Percentiles rank a stretch among this genome's conserved stretches.
Evolutionary conservation across 495 filamentous ascomycete genomes (phyloP).

Genomic region (Xylaria sp.): DNA sequence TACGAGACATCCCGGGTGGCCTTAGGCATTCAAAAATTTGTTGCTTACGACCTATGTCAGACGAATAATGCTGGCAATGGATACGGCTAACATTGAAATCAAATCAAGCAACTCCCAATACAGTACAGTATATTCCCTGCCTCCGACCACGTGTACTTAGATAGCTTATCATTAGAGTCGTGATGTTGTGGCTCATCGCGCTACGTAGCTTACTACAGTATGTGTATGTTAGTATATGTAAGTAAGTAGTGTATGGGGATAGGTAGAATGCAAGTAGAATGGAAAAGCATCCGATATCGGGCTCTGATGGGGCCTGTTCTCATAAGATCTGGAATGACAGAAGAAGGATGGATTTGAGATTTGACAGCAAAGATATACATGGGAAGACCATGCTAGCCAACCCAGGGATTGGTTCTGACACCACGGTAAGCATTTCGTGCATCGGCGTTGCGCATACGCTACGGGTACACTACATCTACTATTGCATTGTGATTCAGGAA

Average conservation of each 20-base stretch:
- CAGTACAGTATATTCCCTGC: too few species aligned
- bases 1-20: background rate
- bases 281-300: constrained; percentile 12
- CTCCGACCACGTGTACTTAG: background rate
- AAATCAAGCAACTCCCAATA: background rate
- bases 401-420: constrained; percentile 8
- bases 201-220: background rate
- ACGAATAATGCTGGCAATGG: background rate
- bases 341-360: constrained; percentile 20
- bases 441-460: background rate
- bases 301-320: background rate
- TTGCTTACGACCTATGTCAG: background rate
- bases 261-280: too few species aligned
- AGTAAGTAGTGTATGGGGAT: too few species aligned
- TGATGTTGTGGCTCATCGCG: background rate
- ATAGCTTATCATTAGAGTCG: background rate
- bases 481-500: constrained; percentile 8
- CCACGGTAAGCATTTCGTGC: constrained; percentile 11
- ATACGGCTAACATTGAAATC: constrained; percentile 5
- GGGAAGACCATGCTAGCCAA: background rate
- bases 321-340: background rate
- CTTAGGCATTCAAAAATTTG: background rate
- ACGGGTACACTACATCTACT: background rate
- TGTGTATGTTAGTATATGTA: too few species aligned
- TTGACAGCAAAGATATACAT: background rate